Percentiles rank a stretch among this genome's conserved stretches.
These are phyloP conservation scores for Paramecium sonneborni DNA, from an alignment of 73 alveolate genomes.

Conservation along the genomic window DNA sequence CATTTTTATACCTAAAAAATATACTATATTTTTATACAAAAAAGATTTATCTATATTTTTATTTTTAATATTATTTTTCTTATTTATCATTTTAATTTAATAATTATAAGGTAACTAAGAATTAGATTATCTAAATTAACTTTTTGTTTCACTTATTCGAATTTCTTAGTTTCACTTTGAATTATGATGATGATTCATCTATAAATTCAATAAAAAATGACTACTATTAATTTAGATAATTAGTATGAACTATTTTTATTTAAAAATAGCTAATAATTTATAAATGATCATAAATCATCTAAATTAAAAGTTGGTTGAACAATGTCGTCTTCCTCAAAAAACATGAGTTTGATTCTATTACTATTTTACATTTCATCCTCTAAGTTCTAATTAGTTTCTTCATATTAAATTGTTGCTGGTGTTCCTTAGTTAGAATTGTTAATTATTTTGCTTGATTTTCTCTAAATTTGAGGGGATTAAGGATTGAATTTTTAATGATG, in stretches of 20 bases:
- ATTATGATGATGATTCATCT: no score
- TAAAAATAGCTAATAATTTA: neutral
- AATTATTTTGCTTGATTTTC: neutral
- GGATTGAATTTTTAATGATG: constrained; percentile 46
- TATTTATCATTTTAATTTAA: no score
- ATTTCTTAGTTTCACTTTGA: no score
- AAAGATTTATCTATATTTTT: no score
- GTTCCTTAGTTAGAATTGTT: neutral
- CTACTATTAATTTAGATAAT: neutral
- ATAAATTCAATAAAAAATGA: neutral
- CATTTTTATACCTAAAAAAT: neutral
- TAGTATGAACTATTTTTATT: neutral
- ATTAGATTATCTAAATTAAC: no score
- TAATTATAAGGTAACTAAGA: no score
- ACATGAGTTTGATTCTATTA: neutral
- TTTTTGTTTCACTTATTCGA: no score
- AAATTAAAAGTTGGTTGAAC: neutral
- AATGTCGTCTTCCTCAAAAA: neutral
- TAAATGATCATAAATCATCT: constrained; percentile 9
- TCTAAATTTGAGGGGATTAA: neutral
- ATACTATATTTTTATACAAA: no score
- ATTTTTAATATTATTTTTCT: no score
- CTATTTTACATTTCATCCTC: neutral
- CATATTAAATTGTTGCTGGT: neutral
- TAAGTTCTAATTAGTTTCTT: neutral